These are phyloP conservation scores for Calonectria pauciramosa DNA, from an alignment of 2,329 filamentous ascomycete genomes.

Conservation along the genomic window DNA sequence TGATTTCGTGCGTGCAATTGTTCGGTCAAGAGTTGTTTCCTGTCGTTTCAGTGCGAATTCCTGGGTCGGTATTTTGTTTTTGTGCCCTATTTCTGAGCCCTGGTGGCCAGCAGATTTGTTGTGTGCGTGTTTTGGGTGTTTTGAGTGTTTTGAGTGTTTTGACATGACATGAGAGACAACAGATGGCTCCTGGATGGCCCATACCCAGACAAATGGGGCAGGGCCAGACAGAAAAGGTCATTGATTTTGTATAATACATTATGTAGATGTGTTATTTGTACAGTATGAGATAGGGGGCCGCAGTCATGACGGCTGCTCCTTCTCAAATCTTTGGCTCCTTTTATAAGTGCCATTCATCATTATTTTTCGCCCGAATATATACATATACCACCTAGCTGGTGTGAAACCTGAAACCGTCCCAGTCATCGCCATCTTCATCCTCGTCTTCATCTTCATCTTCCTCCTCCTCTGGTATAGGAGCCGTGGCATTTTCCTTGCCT, in stretches of 20 bases:
- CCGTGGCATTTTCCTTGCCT: conserved; percentile 48
- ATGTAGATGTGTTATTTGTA: conserved; percentile 43
- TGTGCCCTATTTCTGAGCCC: neutral
- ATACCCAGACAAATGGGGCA: neutral
- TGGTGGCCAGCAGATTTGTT: neutral
- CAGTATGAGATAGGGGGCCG: conserved; percentile 32
- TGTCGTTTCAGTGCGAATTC: neutral
- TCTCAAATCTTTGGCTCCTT: neutral
- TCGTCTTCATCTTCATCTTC: conserved; percentile 63
- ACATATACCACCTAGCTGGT: conserved; percentile 12
- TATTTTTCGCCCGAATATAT: neutral
- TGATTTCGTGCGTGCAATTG: neutral
- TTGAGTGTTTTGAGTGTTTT: too few species aligned
- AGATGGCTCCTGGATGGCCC: neutral
- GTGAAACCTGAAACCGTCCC: conserved; percentile 70
- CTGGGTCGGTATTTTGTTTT: neutral
- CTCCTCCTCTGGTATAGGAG: conserved; percentile 49
- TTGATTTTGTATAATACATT: conserved; percentile 44
- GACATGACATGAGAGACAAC: neutral
- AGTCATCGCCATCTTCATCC: conserved; percentile 67
- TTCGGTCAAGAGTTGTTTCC: neutral
- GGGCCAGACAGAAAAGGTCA: neutral
- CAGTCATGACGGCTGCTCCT: conserved; percentile 9
- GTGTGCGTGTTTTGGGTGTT: neutral
- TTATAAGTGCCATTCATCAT: conserved; percentile 5